A percentile compares a stretch with the other conserved stretches of the same genome.
Conservation (phyloP, 2,329 filamentous ascomycete genomes). For the Fusarium musae region DNA sequence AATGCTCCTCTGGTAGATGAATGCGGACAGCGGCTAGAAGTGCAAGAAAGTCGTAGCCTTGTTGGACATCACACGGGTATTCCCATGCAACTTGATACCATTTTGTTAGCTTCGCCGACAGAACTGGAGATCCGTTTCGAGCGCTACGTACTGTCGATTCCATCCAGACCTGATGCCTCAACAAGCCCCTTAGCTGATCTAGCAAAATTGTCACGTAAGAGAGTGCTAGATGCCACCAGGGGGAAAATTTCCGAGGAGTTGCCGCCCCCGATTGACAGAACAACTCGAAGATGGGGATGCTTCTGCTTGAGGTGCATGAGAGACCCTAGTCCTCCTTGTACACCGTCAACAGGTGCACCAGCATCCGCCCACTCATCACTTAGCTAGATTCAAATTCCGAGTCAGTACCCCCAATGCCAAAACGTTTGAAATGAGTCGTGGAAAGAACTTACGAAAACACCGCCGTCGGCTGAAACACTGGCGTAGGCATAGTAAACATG, state of each 20-base stretch:
- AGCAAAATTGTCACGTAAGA: constrained; percentile 75
- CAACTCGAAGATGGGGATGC: constrained; percentile 76
- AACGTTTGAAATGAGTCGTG: constrained; percentile 4
- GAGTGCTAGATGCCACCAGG: constrained; percentile 69
- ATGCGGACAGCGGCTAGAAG: constrained; percentile 74
- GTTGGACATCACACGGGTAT: constrained; percentile 72
- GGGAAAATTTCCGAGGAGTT: constrained; percentile 74
- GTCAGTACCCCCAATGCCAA: constrained; percentile 40
- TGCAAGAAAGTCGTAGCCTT: constrained; percentile 76
- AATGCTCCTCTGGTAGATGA: constrained; percentile 74
- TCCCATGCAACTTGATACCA: constrained; percentile 78
- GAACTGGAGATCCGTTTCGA: not conserved
- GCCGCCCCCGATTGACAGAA: constrained; percentile 80
- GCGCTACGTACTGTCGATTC: constrained; percentile 73
- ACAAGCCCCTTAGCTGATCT: constrained; percentile 73
- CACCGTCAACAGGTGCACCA: constrained; percentile 77
- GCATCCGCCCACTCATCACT: constrained; percentile 83
- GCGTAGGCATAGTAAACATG: constrained; percentile 88
- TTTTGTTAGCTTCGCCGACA: constrained; percentile 16
- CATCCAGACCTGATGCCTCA: constrained; percentile 70
- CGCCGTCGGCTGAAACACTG: constrained; percentile 76
- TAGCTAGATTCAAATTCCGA: constrained; percentile 61
- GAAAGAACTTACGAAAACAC: constrained; percentile 73
- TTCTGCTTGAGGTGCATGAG: constrained; percentile 77
- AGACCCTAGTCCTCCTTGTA: constrained; percentile 76